Evolutionary conservation across 768 basidiomycete species (phyloP).

Genomic region (Tubosaeta sp.): DNA sequence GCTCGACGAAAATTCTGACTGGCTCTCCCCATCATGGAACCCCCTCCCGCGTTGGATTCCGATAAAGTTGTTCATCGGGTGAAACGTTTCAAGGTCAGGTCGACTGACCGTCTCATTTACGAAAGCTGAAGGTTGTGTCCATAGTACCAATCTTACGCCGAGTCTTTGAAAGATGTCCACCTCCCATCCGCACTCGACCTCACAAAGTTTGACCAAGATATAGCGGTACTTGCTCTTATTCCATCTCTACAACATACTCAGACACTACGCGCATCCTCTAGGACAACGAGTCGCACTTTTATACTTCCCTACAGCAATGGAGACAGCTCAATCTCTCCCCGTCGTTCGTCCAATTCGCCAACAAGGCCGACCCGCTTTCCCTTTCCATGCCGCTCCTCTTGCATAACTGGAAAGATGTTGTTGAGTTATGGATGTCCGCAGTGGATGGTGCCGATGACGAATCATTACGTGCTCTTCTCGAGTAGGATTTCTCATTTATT

Average conservation of each 20-base stretch:
- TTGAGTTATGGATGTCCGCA: constrained; percentile 58
- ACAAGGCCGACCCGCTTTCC: constrained; percentile 54
- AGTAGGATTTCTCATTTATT: constrained; percentile 44
- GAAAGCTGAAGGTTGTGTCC: neutral
- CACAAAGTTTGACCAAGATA: constrained; percentile 54
- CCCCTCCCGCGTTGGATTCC: neutral
- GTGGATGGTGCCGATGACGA: constrained; percentile 64
- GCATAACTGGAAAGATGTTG: constrained; percentile 71
- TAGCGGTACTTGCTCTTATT: constrained; percentile 37
- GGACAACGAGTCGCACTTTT: constrained; percentile 80
- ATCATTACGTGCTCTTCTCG: constrained; percentile 66
- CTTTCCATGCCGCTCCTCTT: constrained; percentile 77
- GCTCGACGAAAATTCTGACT: neutral
- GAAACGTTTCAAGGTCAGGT: constrained; percentile 50
- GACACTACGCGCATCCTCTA: constrained; percentile 23
- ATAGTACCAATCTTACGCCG: constrained; percentile 72
- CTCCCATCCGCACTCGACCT: constrained; percentile 60
- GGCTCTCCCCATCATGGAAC: constrained; percentile 7
- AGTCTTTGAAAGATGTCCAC: constrained; percentile 65
- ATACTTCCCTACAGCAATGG: constrained; percentile 69
- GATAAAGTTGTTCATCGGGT: constrained; percentile 32
- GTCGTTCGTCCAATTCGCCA: constrained; percentile 67
- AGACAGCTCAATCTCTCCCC: constrained; percentile 76
- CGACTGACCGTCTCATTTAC: neutral
- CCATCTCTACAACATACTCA: neutral